Evolutionary conservation across 768 basidiomycete genomes (phyloP).

Genomic region (Tricholoma bakamatsutake): DNA sequence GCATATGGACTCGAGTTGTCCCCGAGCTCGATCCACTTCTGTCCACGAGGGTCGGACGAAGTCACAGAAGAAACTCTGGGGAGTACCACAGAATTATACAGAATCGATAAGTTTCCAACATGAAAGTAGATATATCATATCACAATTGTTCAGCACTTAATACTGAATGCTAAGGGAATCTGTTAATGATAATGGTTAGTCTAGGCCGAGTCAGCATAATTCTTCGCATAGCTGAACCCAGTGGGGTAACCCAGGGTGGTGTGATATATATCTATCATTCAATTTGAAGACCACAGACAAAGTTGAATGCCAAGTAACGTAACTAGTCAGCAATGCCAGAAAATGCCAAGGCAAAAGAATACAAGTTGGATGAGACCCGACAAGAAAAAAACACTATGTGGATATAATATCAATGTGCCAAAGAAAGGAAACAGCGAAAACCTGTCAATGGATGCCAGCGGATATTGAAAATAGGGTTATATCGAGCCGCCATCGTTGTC

Average conservation of each 20-base stretch:
- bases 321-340: not conserved
- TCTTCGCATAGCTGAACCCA: not conserved
- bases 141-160: no score
- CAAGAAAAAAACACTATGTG: not conserved
- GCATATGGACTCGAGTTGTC: no score
- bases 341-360: slow-evolving; percentile 1
- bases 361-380: slow-evolving; percentile 7
- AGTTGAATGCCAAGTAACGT: not conserved
- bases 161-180: no score
- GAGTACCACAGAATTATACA: no score
- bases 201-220: no score
- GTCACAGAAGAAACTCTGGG: no score
- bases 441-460: slow-evolving; percentile 7
- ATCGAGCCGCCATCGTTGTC: slow-evolving; percentile 1
- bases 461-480: slow-evolving; percentile 5
- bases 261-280: not conserved
- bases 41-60: no score
- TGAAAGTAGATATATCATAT: no score
- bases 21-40: no score
- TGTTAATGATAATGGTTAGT: no score
- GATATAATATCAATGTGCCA: slow-evolving; percentile 3
- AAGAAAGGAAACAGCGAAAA: slow-evolving; percentile 7
- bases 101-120: no score
- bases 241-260: not conserved
- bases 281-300: not conserved